These are phyloP conservation scores for Penicillium cinerascens DNA, from an alignment of 495 filamentous ascomycete genomes.

Conservation along the genomic window DNA sequence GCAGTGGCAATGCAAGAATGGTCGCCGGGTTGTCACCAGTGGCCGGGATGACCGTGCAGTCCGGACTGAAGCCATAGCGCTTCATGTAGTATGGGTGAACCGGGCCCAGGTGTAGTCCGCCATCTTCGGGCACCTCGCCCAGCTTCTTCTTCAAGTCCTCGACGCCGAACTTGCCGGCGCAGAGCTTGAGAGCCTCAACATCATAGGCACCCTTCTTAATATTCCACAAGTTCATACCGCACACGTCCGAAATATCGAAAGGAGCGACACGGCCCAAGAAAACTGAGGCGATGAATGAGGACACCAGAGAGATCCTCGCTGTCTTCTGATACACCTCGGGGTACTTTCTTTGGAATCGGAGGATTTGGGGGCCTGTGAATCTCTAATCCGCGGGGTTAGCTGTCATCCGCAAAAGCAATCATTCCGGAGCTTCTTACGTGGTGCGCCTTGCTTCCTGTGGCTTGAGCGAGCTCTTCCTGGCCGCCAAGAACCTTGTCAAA, in stretches of 20 bases:
- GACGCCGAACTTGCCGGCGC: slow-evolving; percentile 66
- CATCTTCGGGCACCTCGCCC: slow-evolving; percentile 73
- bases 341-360: slow-evolving; percentile 75
- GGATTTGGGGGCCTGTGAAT: slow-evolving; percentile 96
- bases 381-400: slow-evolving; percentile 56
- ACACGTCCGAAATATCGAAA: slow-evolving; percentile 91
- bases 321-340: slow-evolving; percentile 79
- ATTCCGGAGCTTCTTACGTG: slow-evolving; percentile 58
- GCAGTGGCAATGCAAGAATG: slow-evolving; percentile 83
- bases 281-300: slow-evolving; percentile 89
- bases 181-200: slow-evolving; percentile 67
- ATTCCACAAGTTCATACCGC: slow-evolving; percentile 96
- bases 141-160: slow-evolving; percentile 73
- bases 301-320: slow-evolving; percentile 84
- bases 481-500: slow-evolving; percentile 72
- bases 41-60: slow-evolving; percentile 76
- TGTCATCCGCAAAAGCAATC: background rate
- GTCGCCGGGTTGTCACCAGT: slow-evolving; percentile 97
- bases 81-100: slow-evolving; percentile 72
- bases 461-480: slow-evolving; percentile 63
- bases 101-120: slow-evolving; percentile 70
- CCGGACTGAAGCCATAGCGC: slow-evolving; percentile 71
- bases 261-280: slow-evolving; percentile 84
- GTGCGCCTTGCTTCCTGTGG: slow-evolving; percentile 89
- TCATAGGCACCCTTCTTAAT: slow-evolving; percentile 71